Base-by-base conservation (phyloP, 2,329 filamentous ascomycete species). In the Cylindrodendrum hubeiense region DNA sequence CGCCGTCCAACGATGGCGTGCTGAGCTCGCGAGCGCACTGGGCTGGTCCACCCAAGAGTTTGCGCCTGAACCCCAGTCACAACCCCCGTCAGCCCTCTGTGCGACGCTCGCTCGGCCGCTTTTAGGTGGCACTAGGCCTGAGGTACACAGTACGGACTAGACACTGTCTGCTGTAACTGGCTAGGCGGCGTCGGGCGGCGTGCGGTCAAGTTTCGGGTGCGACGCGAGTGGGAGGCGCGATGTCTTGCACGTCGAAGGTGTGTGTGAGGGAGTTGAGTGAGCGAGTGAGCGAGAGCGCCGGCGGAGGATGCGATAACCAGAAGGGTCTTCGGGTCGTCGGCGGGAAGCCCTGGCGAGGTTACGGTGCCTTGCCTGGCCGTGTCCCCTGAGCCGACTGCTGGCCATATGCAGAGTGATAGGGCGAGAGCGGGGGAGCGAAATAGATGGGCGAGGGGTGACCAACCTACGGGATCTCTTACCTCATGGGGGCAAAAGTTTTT, bases 1-100 rank as follows among this genome's bases (percentile, higher is more conserved):
- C 66, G 72, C 66, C 49, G 67, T 64, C 64, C 68, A 66, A 58
- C 68, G 72, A 75, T 75, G 72, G 72, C 72, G 72, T 75, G 72
- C 72, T 74, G 70, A 19, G 63, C 62, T 55, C 55, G 67, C 68
- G 67, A 73, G 60, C 56, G 67, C 63, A 63, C 57, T 39, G 37
- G 59, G 58, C 58, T 66, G 69, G 58, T 68, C 70, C 71, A 71
- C 70, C 65, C 50, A 63, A 64, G 63, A 63, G 59, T 70, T 65
- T 65, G 66, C 59, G 62, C 63, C 65, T 59, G 65, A 67, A 47
- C 66, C 70, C 70, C 60, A 53, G 70, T 72, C 70, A 71, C 55
- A 44, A 49, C 55, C 54, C 59, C 54, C 56, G 61, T 63, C 61
- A 64, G 61, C 61, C 55, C 50, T 54, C 44, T 64, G 65, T 56